These are phyloP conservation scores for Metschnikowia gruessii DNA, from an alignment of 805 yeast species.

Conservation along the genomic window DNA sequence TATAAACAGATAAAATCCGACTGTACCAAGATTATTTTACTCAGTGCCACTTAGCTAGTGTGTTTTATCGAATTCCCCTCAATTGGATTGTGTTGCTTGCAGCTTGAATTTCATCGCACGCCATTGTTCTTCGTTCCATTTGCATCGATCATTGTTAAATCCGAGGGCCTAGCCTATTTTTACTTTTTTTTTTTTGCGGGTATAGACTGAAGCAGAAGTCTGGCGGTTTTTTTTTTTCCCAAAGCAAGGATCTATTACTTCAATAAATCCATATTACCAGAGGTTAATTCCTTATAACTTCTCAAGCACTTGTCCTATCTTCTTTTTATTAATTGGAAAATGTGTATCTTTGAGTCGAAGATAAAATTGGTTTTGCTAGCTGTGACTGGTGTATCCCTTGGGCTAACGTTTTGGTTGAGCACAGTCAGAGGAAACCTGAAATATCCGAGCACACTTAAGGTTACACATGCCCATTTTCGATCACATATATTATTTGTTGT, in stretches of 20 bases:
- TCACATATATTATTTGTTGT: background rate
- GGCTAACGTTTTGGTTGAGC: background rate
- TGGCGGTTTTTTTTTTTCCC: no score
- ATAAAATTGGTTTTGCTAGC: conserved; percentile 1
- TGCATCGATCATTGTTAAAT: background rate
- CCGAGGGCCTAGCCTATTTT: background rate
- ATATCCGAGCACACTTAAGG: background rate
- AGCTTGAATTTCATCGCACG: background rate
- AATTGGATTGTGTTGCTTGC: background rate
- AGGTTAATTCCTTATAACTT: no score
- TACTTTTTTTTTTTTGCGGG: background rate
- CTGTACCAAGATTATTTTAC: no score
- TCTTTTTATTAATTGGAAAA: background rate
- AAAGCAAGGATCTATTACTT: no score
- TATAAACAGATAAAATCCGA: background rate
- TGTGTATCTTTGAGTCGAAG: conserved; percentile 1
- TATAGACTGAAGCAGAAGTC: no score
- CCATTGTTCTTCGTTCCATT: background rate
- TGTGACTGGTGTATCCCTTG: conserved; percentile 1
- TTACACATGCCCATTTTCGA: background rate
- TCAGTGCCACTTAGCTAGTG: no score
- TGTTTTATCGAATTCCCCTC: no score
- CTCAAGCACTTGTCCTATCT: no score
- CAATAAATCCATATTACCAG: no score
- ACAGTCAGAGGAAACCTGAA: background rate